phyloP scores from a whole-genome alignment of 495 filamentous ascomycete species.

The Neurospora sp. region DNA sequence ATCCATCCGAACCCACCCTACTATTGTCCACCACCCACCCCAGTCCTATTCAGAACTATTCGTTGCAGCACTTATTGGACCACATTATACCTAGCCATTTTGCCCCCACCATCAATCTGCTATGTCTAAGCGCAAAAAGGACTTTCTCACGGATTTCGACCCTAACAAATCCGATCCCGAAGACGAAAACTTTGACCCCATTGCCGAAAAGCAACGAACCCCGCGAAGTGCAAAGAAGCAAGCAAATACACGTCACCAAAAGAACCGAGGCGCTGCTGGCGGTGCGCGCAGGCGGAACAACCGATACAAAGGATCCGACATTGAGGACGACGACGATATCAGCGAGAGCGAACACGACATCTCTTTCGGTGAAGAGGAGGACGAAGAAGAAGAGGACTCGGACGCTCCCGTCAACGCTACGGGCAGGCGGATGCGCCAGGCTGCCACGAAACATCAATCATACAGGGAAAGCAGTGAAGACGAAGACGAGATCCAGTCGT shows the following conservation, averaged over 20 bases:
- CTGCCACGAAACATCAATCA: slow-evolving; percentile 37
- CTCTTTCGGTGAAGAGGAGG: slow-evolving; percentile 44
- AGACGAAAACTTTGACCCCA: slow-evolving; percentile 63
- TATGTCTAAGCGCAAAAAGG: slow-evolving; percentile 49
- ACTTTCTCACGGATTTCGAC: slow-evolving; percentile 55
- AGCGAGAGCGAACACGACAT: slow-evolving; percentile 48
- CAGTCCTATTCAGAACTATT: neutral
- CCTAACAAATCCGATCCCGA: slow-evolving; percentile 77
- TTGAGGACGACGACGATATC: slow-evolving; percentile 53
- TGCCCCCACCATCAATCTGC: neutral
- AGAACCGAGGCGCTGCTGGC: neutral
- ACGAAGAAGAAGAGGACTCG: slow-evolving; percentile 50
- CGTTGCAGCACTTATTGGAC: neutral
- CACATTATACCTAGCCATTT: neutral
- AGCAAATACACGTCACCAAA: slow-evolving; percentile 26
- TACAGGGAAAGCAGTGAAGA: slow-evolving; percentile 39
- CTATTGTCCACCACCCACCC: neutral
- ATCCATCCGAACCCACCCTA: neutral
- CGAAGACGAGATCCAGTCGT: slow-evolving; percentile 21
- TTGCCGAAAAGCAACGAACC: slow-evolving; percentile 28
- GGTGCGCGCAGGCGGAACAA: slow-evolving; percentile 36
- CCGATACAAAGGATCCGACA: slow-evolving; percentile 51
- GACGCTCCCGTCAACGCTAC: slow-evolving; percentile 55
- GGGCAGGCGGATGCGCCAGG: slow-evolving; percentile 58
- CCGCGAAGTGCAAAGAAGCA: slow-evolving; percentile 25